Evolutionary conservation across 192 early-diverging fungal genomes (phyloP).

Genomic region (Rhizophlyctis rosea): DNA sequence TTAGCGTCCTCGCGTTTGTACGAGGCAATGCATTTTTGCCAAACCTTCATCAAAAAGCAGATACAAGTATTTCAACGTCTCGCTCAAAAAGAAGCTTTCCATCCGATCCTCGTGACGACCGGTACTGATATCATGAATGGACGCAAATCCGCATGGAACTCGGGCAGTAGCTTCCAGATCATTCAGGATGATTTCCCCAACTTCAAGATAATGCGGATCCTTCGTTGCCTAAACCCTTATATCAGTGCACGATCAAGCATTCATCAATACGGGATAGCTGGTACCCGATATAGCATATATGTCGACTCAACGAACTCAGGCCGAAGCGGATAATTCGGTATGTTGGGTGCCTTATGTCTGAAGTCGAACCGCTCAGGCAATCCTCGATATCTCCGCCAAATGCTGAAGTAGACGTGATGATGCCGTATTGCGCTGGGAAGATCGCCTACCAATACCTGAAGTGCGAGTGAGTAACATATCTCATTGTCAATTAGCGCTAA

Average conservation of each 20-base stretch:
- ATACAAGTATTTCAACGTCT: constrained; percentile 97
- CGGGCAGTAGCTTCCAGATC: constrained; percentile 73
- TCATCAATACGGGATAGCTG: too few species aligned
- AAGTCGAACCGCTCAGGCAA: constrained; percentile 90
- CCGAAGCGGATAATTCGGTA: constrained; percentile 77
- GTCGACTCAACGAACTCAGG: constrained; percentile 95
- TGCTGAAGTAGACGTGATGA: constrained; percentile 79
- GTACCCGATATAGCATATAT: constrained; percentile 79
- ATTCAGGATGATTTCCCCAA: constrained; percentile 81
- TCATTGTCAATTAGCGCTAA: not conserved
- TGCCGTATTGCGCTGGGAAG: constrained; percentile 73
- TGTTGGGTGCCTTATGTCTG: constrained; percentile 55
- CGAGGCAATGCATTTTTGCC: too few species aligned
- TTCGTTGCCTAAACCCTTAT: constrained; percentile 62
- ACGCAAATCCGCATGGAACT: constrained; percentile 78
- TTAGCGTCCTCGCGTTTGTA: too few species aligned
- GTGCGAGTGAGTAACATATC: not conserved
- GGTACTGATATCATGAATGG: constrained; percentile 61
- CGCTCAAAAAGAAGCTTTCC: constrained; percentile 92
- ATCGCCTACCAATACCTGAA: constrained; percentile 79
- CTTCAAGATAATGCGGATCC: constrained; percentile 86
- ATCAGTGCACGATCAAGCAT: not conserved
- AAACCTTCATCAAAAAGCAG: constrained; percentile 85
- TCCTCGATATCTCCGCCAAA: constrained; percentile 82
- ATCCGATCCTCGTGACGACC: constrained; percentile 75